phyloP scores from a whole-genome alignment of 2,329 filamentous ascomycete species.

The Sphaerulina vaccinii region DNA sequence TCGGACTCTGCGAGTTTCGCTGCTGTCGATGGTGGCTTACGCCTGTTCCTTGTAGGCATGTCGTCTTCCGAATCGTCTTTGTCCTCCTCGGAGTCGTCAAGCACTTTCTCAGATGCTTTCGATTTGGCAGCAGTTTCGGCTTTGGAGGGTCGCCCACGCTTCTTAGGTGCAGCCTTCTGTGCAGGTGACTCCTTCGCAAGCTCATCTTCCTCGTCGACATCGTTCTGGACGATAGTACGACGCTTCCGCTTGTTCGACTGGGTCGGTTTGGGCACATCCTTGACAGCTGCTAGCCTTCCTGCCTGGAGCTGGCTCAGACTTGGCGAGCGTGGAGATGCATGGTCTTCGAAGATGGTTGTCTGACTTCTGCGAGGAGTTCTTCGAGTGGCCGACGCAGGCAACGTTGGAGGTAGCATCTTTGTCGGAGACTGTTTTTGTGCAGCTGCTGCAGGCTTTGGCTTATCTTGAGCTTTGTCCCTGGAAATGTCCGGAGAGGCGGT shows the following conservation, averaged over 20 bases:
- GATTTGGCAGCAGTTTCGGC: constrained; percentile 2
- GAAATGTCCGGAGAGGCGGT: background rate
- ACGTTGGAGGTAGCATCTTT: constrained; percentile 25
- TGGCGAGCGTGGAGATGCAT: constrained; percentile 30
- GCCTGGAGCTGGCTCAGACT: constrained; percentile 37
- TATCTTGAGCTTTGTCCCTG: background rate
- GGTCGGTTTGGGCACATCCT: constrained; percentile 18
- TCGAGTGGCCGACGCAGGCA: constrained; percentile 19
- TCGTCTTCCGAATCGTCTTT: background rate
- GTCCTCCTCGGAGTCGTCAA: background rate
- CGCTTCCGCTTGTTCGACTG: constrained; percentile 19
- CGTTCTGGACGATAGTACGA: constrained; percentile 21
- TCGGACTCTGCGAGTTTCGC: background rate
- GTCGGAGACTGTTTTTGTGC: constrained; percentile 9
- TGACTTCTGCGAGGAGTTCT: constrained; percentile 30
- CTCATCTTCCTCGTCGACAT: constrained; percentile 31
- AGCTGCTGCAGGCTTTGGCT: background rate
- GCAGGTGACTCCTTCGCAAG: constrained; percentile 21
- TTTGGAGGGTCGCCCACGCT: constrained; percentile 20
- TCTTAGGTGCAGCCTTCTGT: constrained; percentile 12
- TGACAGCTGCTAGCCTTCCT: constrained; percentile 26
- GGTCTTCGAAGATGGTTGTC: constrained; percentile 40
- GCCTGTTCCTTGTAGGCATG: background rate
- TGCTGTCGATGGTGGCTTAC: background rate
- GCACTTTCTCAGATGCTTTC: background rate